Conservation (phyloP, 2,329 filamentous ascomycete genomes). For the Westerdykella ornata region DNA sequence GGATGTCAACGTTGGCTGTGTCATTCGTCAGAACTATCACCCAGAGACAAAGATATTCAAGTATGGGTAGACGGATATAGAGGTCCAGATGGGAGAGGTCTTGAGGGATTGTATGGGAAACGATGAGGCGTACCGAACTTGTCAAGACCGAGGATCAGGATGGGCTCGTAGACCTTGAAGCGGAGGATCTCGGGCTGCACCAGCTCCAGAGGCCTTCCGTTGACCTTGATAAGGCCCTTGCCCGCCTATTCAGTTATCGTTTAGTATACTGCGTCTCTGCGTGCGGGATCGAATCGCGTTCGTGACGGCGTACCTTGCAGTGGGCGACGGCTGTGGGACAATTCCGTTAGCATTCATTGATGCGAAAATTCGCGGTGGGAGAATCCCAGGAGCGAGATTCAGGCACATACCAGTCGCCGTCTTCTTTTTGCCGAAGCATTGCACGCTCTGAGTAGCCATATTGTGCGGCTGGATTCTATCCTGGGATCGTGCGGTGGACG, state of each 20-base stretch:
- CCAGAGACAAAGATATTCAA: neutral
- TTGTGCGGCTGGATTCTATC: conserved; percentile 28
- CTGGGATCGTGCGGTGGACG: conserved; percentile 27
- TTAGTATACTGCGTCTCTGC: conserved; percentile 22
- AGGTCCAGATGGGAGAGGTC: neutral
- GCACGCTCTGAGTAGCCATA: conserved; percentile 47
- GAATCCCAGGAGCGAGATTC: neutral
- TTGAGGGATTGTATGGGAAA: neutral
- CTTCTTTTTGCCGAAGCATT: conserved; percentile 95
- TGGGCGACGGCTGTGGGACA: conserved; percentile 68
- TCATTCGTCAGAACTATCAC: conserved; percentile 1
- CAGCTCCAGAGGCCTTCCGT: conserved; percentile 89
- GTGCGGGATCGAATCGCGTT: conserved; percentile 9
- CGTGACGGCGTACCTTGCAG: conserved; percentile 64
- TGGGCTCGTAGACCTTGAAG: conserved; percentile 99
- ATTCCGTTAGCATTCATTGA: conserved; percentile 28
- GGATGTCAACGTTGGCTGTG: conserved; percentile 81
- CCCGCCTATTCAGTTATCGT: conserved; percentile 48
- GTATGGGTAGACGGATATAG: neutral
- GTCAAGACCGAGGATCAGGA: conserved; percentile 94
- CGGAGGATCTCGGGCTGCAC: conserved; percentile 94
- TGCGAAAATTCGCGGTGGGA: neutral
- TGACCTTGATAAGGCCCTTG: conserved; percentile 95
- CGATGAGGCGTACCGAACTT: conserved; percentile 62
- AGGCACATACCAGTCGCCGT: conserved; percentile 42